Conservation (phyloP, 495 filamentous ascomycete genomes). For the Xanthoparmelia taractica region DNA sequence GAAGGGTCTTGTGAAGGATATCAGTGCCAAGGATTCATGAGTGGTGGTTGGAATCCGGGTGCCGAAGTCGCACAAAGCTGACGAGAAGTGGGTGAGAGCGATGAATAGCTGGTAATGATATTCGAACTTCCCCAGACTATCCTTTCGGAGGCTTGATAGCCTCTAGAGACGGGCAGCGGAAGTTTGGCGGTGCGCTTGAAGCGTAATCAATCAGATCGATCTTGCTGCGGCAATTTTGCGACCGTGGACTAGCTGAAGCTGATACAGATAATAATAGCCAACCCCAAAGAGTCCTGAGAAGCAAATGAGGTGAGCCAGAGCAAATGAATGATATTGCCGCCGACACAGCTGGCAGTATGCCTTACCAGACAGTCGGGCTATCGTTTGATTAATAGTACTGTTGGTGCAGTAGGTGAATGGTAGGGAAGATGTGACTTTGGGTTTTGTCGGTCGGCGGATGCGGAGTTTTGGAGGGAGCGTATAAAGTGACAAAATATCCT, state of each 20-base stretch:
- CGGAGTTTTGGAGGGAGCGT: constrained; percentile 18
- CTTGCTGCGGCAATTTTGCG: constrained; percentile 21
- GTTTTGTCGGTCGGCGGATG: constrained; percentile 18
- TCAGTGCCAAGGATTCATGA: constrained; percentile 15
- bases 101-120: constrained; percentile 2
- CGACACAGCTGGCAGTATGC: constrained; percentile 1
- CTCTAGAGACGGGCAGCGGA: constrained; percentile 18
- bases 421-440: constrained; percentile 19
- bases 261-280: constrained; percentile 9
- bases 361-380: background rate
- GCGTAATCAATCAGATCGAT: constrained; percentile 14
- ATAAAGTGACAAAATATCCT: background rate
- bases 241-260: constrained; percentile 17
- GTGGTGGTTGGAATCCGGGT: constrained; percentile 8
- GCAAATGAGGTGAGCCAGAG: constrained; percentile 1
- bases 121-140: constrained; percentile 9
- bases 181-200: constrained; percentile 16
- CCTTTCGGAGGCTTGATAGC: constrained; percentile 10
- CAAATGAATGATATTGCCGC: background rate
- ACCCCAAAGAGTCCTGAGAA: constrained; percentile 1
- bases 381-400: too few species aligned
- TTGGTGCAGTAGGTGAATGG: constrained; percentile 21
- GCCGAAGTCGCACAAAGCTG: constrained; percentile 18
- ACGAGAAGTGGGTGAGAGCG: background rate
- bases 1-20: constrained; percentile 7